Base-by-base conservation (phyloP, 768 basidiomycete genomes). In the Suillus sp. region DNA sequence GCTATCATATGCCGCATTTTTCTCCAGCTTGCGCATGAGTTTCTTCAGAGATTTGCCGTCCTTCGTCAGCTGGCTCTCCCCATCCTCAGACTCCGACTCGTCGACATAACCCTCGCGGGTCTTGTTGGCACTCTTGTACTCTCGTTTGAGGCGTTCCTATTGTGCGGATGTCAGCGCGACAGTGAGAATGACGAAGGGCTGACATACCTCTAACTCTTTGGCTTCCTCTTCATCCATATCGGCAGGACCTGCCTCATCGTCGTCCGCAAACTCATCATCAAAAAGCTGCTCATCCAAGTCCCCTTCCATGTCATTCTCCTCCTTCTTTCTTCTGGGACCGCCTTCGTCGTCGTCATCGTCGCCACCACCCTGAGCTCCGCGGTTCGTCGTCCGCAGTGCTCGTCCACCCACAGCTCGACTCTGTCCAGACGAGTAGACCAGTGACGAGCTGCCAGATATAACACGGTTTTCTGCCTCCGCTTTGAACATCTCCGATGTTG, bases 231-330 rank as follows among this genome's bases (percentile, higher is more conserved):
- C 93, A 47, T 93, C 86, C 61, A 86, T 84, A 61, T 91, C 90
- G 14, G 86, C 83, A 18, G 83, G 83, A 75, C 87, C 83, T 69
- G 86, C 86, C 69, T 95, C 93, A 38, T 95, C 93, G 64, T 95
- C 93, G 69, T 95, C 93, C 3, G 91, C 90, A 69, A 93, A 90
- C 20, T 91, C 89, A 69, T 90, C 91, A 69, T 95, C 92, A 67
- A 85, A 95, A 8, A 88, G 81, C 61, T 91, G 83, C 72, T 95
- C 93, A 70, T 95, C 93, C 64, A 91, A 70, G 69, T 91, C 91
- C 7, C 91, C 92, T 66, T 95, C 93, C 22, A 80, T 88, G 18
- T 89, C 91, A 67, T 83, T 79, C 69, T 90, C 89, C 65, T 79
- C 83, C 71, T 84, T 83, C 50, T 82, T 80, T 66, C 78, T 77